Evolutionary conservation across 164 flowering plant genomes (phyloP), one percentile per base, ranked within the genome.

Genomic region (Vitis riparia): DNA sequence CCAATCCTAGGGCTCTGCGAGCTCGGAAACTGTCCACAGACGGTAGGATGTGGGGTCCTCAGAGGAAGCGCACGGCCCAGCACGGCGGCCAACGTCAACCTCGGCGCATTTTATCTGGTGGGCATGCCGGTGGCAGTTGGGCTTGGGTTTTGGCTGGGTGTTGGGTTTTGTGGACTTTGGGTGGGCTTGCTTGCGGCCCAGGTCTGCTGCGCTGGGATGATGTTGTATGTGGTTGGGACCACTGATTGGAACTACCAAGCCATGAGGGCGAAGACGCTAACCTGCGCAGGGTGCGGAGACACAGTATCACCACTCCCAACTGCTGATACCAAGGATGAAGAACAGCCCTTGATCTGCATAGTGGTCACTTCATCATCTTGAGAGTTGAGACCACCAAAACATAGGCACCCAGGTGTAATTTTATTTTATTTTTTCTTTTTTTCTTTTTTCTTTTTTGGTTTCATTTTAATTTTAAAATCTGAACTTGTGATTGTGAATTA

Each of bases 21-120:
- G 86, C 91, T 94, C 12, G 97, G 97, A 2, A 94, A 94, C 86
- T 92, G 93, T 56, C 97, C 98, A 8, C 98, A 94, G 75, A 94
- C 98, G 51, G 92, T 88, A 8, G 95, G 92, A 1, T 94, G 98
- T 63, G 97, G 98, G 50, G 97, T 94, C 5, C 72, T 94, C 16
- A 69, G 98, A 44, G 98, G 98, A 1, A 86, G 79, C 2, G 98
- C 97, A 0, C 79, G 97, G 64, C 98, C 97, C 12, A 65, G 77
- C 73, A 82, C 81, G 11, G 98, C 93, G 16, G 98, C 98, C 1
- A 85, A 88, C 68, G 89, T 94, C 51, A 94, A 94, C 86, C 82
- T 94, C 0, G 86, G 93, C 11, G 97, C 97, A 1, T 94, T 94
- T 71, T 94, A 94, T 74, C 72, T 86, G 3, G 93, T 92, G 68